Base-by-base conservation (phyloP, 2,329 filamentous ascomycete species). In the Penicillium sp. region DNA sequence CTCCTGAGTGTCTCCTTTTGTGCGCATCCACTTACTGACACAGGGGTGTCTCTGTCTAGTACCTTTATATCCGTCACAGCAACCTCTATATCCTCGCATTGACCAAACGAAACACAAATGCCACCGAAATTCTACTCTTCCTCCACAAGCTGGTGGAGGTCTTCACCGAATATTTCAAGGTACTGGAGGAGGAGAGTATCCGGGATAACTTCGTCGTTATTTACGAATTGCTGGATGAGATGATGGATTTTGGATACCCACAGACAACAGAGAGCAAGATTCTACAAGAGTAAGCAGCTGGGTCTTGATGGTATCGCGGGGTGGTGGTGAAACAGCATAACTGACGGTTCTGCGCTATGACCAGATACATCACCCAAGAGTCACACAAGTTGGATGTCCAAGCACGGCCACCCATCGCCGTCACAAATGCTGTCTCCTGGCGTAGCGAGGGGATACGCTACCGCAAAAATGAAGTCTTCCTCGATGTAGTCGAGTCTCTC, bases 231-330 rank as follows among this genome's bases (percentile, higher is more conserved):
- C 85, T 99, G 62, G 94, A 99, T 73, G 94, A 99, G 81, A 99
- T 99, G 94, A 99, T 99, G 94, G 94, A 99, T 78, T 99, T 99
- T 82, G 94, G 94, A 63, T 97, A 99, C 76, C 94, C 94, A 6
- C 94, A 99, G 77, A 99, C 94, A 10, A 99, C 94, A 65, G 94
- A 99, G 77, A 91, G 87, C 75, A 99, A 99, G 84, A 99, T 99
- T 75, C 81, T 99, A 60, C 94, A 99, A 77, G 94, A 99, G 81
- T 86, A 79, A 68, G 76, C 56, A 52, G 38, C 41, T 42, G 25
- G 19, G 6, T 46, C 33, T 42, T 19, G 19, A 19, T 29, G 41
- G 23, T 37, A 15, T 37, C 12, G 23, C 35, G 41, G 50, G 37
- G 13, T 38, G 41, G 50, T 33, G 42, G 31, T 54, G 33, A 37